Evolutionary conservation across 2,329 filamentous ascomycete genomes (phyloP).

Genomic region (Fusarium sp.): DNA sequence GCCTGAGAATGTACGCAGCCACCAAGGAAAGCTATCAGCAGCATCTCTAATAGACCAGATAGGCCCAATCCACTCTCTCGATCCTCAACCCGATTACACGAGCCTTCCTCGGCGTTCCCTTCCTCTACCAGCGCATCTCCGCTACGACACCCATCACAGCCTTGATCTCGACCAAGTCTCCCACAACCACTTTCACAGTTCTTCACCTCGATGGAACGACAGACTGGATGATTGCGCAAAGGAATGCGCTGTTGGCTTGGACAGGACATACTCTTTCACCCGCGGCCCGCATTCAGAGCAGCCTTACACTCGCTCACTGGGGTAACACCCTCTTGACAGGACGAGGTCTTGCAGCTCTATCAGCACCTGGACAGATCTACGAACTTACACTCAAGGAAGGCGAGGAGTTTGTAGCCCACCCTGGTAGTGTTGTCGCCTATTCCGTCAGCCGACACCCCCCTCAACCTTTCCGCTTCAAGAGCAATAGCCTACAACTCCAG

Average conservation of each 20-base stretch:
- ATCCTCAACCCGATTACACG: constrained; percentile 86
- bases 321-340: constrained; percentile 90
- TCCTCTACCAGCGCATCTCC: constrained; percentile 91
- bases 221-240: constrained; percentile 94
- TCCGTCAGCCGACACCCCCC: constrained; percentile 79
- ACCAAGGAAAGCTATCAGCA: neutral
- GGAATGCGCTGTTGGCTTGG: constrained; percentile 93
- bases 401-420: constrained; percentile 92
- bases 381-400: constrained; percentile 82
- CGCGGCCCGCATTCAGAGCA: constrained; percentile 78
- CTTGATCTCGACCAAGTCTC: constrained; percentile 87
- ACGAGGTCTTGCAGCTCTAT: constrained; percentile 84
- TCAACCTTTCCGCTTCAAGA: constrained; percentile 86
- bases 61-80: constrained; percentile 91
- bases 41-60: constrained; percentile 5
- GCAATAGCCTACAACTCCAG: constrained; percentile 80
- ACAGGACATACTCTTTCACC: constrained; percentile 87
- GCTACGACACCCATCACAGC: constrained; percentile 90
- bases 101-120: constrained; percentile 85
- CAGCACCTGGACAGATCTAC: constrained; percentile 90
- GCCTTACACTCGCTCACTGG: constrained; percentile 86
- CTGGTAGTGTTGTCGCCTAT: constrained; percentile 92
- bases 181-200: constrained; percentile 86
- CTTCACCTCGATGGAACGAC: constrained; percentile 92
- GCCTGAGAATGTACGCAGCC: constrained; percentile 78